Percentiles rank a stretch among this genome's conserved stretches.
Evolutionary conservation across 2,329 filamentous ascomycete species (phyloP).

Genomic region (Colletotrichum liriopes): DNA sequence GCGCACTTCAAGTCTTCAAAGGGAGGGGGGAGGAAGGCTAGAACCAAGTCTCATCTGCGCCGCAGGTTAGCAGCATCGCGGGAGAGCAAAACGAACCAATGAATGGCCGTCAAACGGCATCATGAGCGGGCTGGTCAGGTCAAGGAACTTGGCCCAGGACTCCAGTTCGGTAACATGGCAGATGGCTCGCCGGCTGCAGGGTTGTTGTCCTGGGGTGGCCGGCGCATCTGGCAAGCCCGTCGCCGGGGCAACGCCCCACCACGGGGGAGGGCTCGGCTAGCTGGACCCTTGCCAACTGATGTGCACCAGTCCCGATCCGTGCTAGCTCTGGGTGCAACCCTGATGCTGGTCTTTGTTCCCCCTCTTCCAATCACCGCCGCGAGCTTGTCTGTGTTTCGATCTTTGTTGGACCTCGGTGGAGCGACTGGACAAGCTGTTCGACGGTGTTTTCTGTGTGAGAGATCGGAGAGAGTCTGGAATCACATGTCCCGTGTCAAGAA

Average conservation of each 20-base stretch:
- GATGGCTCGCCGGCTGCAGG: neutral
- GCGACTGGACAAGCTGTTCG: neutral
- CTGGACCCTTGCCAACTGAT: constrained; percentile 13
- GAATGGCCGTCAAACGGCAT: constrained; percentile 17
- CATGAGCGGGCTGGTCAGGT: neutral
- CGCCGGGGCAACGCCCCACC: constrained; percentile 26
- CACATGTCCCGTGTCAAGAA: constrained; percentile 30
- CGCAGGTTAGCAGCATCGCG: constrained; percentile 3
- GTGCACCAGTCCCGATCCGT: neutral
- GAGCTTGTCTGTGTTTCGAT: neutral
- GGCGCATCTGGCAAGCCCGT: constrained; percentile 15
- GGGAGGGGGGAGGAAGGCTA: constrained; percentile 10
- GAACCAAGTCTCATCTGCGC: constrained; percentile 24
- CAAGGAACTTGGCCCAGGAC: constrained; percentile 2
- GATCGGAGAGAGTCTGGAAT: constrained; percentile 2
- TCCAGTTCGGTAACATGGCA: constrained; percentile 1
- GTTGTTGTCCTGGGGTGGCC: constrained; percentile 29
- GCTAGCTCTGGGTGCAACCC: neutral
- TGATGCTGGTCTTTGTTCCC: constrained; percentile 25
- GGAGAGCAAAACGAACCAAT: constrained; percentile 10
- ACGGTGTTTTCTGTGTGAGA: neutral
- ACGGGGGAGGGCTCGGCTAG: neutral
- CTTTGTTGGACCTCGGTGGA: neutral
- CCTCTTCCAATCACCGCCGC: too few relatives aligned
- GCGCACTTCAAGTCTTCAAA: constrained; percentile 12